A percentile compares a stretch with the other conserved stretches of the same genome.
Conservation (phyloP, 1,139 yeast genomes). For the Hyphopichia burtonii region DNA sequence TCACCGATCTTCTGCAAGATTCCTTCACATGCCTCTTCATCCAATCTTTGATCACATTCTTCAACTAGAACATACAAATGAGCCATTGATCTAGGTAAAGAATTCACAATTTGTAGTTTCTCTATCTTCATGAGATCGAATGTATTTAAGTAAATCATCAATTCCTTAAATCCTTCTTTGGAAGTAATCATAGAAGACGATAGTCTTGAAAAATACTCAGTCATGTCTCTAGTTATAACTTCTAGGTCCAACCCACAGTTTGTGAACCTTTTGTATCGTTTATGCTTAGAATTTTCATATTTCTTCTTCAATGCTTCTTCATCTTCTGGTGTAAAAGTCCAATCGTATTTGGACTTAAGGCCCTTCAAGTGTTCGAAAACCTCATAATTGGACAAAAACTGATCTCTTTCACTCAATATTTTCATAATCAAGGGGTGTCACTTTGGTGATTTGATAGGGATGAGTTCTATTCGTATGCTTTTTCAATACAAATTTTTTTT, state of each 20-base stretch:
- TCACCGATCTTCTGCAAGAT: slow-evolving; percentile 51
- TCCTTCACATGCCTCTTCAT: slow-evolving; percentile 57
- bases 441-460: no score
- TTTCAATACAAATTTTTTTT: no score
- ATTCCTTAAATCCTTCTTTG: slow-evolving; percentile 47
- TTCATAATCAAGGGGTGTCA: slow-evolving; percentile 25
- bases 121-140: slow-evolving; percentile 77
- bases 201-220: slow-evolving; percentile 46
- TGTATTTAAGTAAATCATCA: slow-evolving; percentile 52
- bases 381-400: slow-evolving; percentile 70
- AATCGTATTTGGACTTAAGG: slow-evolving; percentile 46
- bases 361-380: slow-evolving; percentile 60
- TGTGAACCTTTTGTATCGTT: slow-evolving; percentile 40
- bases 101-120: slow-evolving; percentile 77
- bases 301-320: slow-evolving; percentile 18
- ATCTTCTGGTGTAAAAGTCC: slow-evolving; percentile 43
- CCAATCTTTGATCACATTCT: slow-evolving; percentile 84
- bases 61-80: slow-evolving; percentile 78
- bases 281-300: slow-evolving; percentile 16
- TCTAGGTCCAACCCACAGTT: slow-evolving; percentile 56
- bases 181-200: slow-evolving; percentile 44
- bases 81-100: slow-evolving; percentile 77
- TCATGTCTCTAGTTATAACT: slow-evolving; percentile 63
- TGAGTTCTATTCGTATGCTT: no score
- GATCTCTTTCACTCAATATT: slow-evolving; percentile 51